Evolutionary conservation across 2,329 filamentous ascomycete genomes (phyloP), one percentile per base, ranked within the genome.

Genomic region (Botryosphaeria dothidea): DNA sequence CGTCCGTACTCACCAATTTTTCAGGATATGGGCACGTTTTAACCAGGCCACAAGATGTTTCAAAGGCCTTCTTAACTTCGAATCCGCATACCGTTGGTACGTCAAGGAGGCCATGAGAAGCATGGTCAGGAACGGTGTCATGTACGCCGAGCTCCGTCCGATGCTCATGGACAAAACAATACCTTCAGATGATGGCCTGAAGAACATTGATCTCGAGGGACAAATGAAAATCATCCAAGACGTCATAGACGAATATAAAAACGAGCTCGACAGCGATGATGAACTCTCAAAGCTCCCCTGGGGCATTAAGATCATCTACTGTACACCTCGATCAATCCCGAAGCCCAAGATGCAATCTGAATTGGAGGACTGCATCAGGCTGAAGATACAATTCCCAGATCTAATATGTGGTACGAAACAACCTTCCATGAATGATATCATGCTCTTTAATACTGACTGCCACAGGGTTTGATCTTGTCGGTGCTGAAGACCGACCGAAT

Each of bases 281-380:
- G 68, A 73, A 62, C 65, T 75, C 0, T 62, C 78, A 17, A 80
- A 81, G 60, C 89, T 91, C 69, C 85, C 80, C 0, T 82, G 85
- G 19, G 88, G 88, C 0, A 79, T 91, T 67, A 91, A 90, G 75
- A 85, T 91, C 67, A 89, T 91, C 38, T 91, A 91, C 74, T 90
- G 89, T 74, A 88, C 88, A 1, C 89, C 89, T 0, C 80, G 89
- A 5, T 88, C 85, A 0, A 89, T 90, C 56, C 69, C 77, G 0
- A 80, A 77, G 3, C 61, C 73, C 0, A 71, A 79, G 56, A 85
- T 91, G 65, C 72, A 78, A 52, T 70, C 69, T 0, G 84, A 88
- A 2, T 81, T 91, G 31, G 72, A 82, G 13, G 85, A 91, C 70
- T 91, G 89, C 70, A 79, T 90, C 17, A 71, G 78, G 7, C 82